Evolutionary conservation across 352 stramenopile species (phyloP).

Genomic region (Phytophthora colocasiae): DNA sequence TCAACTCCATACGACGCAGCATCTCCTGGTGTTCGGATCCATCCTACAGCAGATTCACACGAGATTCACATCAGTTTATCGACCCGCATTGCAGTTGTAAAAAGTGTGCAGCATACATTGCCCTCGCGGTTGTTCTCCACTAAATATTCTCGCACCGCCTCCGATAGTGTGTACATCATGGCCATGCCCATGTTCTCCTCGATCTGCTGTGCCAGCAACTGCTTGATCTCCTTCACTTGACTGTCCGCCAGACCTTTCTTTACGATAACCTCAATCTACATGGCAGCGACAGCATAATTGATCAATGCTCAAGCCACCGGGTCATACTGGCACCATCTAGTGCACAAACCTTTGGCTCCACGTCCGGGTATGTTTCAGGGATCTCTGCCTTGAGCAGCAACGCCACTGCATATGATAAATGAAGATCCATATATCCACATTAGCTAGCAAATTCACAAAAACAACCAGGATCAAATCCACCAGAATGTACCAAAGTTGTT

Average conservation of each 20-base stretch:
- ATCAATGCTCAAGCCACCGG: neutral
- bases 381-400: constrained; percentile 80
- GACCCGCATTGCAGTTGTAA: no score
- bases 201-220: constrained; percentile 69
- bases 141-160: constrained; percentile 87
- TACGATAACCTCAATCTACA: constrained; percentile 73
- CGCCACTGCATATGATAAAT: constrained; percentile 47
- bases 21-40: constrained; percentile 91
- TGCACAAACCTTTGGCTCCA: constrained; percentile 57
- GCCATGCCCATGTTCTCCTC: constrained; percentile 87
- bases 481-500: constrained; percentile 74
- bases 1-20: constrained; percentile 81
- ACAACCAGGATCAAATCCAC: neutral
- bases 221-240: constrained; percentile 81
- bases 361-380: constrained; percentile 83
- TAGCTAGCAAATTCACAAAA: constrained; percentile 1
- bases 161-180: constrained; percentile 89
- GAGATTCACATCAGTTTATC: constrained; percentile 10
- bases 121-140: constrained; percentile 89
- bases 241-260: constrained; percentile 83
- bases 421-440: neutral
- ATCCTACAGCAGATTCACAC: constrained; percentile 49
- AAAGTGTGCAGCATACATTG: constrained; percentile 53
- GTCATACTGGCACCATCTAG: neutral
- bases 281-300: neutral